A percentile compares a stretch with the other conserved stretches of the same genome.
phyloP scores from a whole-genome alignment of 2,329 filamentous ascomycete genomes.

The Epichloe gansuensis region DNA sequence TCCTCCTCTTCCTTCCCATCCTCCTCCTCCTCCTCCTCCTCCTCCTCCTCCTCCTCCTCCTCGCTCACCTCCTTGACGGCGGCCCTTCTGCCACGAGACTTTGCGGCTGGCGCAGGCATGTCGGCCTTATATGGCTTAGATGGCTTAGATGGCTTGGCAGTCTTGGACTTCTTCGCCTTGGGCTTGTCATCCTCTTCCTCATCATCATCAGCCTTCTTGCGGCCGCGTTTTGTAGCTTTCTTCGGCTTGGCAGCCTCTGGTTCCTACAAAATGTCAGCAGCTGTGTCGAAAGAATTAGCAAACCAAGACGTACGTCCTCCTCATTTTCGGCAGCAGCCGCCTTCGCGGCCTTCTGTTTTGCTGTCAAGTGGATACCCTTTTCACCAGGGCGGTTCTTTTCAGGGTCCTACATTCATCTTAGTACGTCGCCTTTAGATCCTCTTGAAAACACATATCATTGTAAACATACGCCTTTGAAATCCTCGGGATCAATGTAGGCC shows the following conservation, averaged over 20 bases:
- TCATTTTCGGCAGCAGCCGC: conserved; percentile 16
- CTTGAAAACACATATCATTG: background rate
- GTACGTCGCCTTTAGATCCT: background rate
- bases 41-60: conserved; percentile 6
- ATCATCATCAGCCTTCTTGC: conserved; percentile 21
- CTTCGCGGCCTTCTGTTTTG: conserved; percentile 23
- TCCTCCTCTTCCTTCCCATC: background rate
- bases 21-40: background rate
- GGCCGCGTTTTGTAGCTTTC: conserved; percentile 22
- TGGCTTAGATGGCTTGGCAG: conserved; percentile 11
- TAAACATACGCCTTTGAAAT: conserved; percentile 72
- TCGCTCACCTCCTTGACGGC: conserved; percentile 9
- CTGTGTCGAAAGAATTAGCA: background rate
- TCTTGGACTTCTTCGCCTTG: conserved; percentile 24
- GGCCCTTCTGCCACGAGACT: background rate
- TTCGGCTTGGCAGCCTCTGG: conserved; percentile 13
- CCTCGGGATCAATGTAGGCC: conserved; percentile 71
- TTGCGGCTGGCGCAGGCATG: conserved; percentile 7
- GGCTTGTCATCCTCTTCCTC: conserved; percentile 22
- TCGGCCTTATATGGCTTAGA: conserved; percentile 11
- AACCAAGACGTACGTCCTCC: conserved; percentile 9
- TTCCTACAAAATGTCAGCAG: conserved; percentile 4
- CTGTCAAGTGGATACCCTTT: conserved; percentile 45
- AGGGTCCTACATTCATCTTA: conserved; percentile 44
- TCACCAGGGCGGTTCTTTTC: conserved; percentile 59